Evolutionary conservation across 345 rosid genomes (phyloP).

Genomic region (Brassica nigra): DNA sequence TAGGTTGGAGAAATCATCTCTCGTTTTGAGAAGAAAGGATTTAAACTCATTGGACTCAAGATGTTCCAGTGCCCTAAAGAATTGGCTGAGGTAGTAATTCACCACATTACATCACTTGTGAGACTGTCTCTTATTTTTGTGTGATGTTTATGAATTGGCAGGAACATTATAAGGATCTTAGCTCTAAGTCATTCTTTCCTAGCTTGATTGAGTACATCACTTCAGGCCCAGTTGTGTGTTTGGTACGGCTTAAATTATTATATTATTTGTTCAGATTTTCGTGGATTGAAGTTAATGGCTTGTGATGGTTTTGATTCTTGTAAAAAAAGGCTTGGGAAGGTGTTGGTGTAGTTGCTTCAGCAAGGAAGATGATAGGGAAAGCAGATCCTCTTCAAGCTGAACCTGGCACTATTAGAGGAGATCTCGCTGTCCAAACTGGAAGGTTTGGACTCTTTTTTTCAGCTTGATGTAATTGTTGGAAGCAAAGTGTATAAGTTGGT

Average conservation of each 20-base stretch:
- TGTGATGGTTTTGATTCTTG: conserved; percentile 10
- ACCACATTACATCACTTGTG: background rate
- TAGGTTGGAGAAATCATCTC: conserved; percentile 93
- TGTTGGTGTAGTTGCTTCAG: conserved; percentile 91
- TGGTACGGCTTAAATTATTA: conserved; percentile 52
- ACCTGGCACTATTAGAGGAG: conserved; percentile 96
- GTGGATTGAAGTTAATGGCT: background rate
- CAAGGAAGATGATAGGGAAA: conserved; percentile 87
- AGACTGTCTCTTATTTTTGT: background rate
- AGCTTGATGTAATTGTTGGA: background rate
- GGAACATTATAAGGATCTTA: conserved; percentile 97
- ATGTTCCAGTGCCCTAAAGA: conserved; percentile 81
- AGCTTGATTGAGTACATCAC: conserved; percentile 78
- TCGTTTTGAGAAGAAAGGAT: conserved; percentile 92
- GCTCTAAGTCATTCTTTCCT: conserved; percentile 82
- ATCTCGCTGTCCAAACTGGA: conserved; percentile 97
- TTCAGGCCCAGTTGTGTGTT: conserved; percentile 94
- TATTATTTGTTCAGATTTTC: background rate
- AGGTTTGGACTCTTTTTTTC: conserved; percentile 52
- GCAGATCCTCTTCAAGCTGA: conserved; percentile 98
- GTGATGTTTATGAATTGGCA: conserved; percentile 30
- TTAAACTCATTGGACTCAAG: conserved; percentile 64
- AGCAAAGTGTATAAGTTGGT: background rate
- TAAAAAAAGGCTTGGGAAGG: conserved; percentile 88
- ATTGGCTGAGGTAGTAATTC: conserved; percentile 70